Evolutionary conservation across 148 eudicot genomes (phyloP).

Genomic region (Dianthus caryophyllus): DNA sequence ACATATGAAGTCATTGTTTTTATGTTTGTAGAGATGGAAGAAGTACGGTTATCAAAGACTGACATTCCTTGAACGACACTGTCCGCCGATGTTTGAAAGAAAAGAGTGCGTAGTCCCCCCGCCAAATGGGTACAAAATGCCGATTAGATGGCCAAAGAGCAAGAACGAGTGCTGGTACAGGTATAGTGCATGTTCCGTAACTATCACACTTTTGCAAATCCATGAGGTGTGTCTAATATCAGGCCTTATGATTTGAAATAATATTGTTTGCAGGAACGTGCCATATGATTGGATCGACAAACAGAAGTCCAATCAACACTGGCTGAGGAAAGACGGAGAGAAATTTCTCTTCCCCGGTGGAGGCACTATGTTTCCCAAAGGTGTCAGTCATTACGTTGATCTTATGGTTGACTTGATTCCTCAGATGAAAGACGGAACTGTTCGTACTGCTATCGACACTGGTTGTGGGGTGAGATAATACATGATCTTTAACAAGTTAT

Average conservation of each 20-base stretch:
- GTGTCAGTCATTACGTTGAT: slow-evolving; percentile 78
- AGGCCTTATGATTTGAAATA: background rate
- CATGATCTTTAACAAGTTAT: background rate
- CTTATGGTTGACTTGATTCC: slow-evolving; percentile 79
- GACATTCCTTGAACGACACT: slow-evolving; percentile 81
- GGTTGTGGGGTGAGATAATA: slow-evolving; percentile 88
- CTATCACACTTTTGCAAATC: background rate
- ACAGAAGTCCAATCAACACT: slow-evolving; percentile 89
- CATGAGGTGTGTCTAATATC: background rate
- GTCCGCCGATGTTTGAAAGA: slow-evolving; percentile 75
- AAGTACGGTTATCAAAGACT: slow-evolving; percentile 66
- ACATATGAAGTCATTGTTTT: background rate
- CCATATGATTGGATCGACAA: slow-evolving; percentile 96
- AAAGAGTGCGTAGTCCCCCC: slow-evolving; percentile 91
- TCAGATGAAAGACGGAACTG: slow-evolving; percentile 74
- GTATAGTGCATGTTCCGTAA: slow-evolving; percentile 29
- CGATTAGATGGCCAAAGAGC: slow-evolving; percentile 98
- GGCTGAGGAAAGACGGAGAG: slow-evolving; percentile 95
- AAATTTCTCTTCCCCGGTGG: slow-evolving; percentile 95
- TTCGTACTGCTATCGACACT: slow-evolving; percentile 95
- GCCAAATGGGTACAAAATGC: slow-evolving; percentile 85
- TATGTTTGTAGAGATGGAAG: slow-evolving; percentile 70
- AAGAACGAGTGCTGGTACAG: slow-evolving; percentile 93
- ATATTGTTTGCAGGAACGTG: slow-evolving; percentile 55
- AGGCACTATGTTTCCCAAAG: slow-evolving; percentile 96